Percentiles rank a stretch among this genome's conserved stretches.
Evolutionary conservation across 1,284 basidiomycete genomes (phyloP).

Genomic region (Pseudozyma flocculosa): DNA sequence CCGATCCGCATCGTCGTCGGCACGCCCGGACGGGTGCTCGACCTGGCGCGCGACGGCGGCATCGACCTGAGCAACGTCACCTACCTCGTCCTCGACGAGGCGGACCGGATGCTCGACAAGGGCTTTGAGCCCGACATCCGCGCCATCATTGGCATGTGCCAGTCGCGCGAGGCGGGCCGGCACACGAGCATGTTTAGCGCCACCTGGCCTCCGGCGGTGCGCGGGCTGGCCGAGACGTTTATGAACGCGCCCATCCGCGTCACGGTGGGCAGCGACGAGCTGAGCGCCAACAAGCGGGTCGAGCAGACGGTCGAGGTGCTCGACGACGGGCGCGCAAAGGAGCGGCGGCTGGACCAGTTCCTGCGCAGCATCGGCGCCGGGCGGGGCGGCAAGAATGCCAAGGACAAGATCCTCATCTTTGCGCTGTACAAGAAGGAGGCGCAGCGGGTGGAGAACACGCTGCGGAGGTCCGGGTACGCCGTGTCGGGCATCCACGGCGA

Average conservation of each 20-base stretch:
- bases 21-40: conserved; percentile 88
- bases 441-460: conserved; percentile 78
- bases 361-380: conserved; percentile 50
- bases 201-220: conserved; percentile 96
- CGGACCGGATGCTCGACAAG: conserved; percentile 96
- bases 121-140: conserved; percentile 99
- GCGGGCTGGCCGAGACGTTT: conserved; percentile 87
- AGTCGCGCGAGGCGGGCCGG: conserved; percentile 61
- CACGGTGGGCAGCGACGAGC: conserved; percentile 91
- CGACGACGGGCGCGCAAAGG: conserved; percentile 81
- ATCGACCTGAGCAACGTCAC: conserved; percentile 70
- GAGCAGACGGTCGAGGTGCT: conserved; percentile 81
- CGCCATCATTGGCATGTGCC: conserved; percentile 76
- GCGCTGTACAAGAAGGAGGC: conserved; percentile 91
- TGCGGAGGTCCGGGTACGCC: conserved; percentile 75
- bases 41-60: conserved; percentile 82
- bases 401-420: conserved; percentile 83
- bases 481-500: conserved; percentile 93
- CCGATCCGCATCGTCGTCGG: conserved; percentile 76
- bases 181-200: conserved; percentile 72
- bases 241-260: conserved; percentile 82
- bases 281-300: conserved; percentile 89
- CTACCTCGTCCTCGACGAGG: conserved; percentile 94
- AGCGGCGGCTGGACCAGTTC: conserved; percentile 63
- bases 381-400: conserved; percentile 56